phyloP scores from a whole-genome alignment of 257 asterid genomes.

The Prunella vulgaris region DNA sequence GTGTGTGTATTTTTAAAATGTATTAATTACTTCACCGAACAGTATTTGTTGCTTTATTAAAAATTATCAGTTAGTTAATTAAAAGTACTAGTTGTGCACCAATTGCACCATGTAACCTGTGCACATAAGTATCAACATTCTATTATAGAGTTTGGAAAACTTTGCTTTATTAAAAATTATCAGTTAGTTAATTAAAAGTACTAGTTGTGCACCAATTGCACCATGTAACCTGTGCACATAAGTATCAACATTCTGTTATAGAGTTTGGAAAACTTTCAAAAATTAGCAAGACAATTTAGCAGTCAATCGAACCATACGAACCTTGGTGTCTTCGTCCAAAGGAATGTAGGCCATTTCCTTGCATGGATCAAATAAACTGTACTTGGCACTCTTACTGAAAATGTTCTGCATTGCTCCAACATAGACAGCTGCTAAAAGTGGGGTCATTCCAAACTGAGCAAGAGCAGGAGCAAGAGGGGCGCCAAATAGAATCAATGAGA shows the following conservation, averaged over 20 bases:
- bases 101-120: too few relatives aligned
- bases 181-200: too few relatives aligned
- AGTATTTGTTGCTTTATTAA: too few relatives aligned
- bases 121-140: not conserved
- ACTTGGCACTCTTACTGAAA: constrained; percentile 95
- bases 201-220: too few relatives aligned
- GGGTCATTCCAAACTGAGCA: constrained; percentile 79
- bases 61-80: too few relatives aligned
- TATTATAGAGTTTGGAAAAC: not conserved
- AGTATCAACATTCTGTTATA: not conserved
- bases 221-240: too few relatives aligned
- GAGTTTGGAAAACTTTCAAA: not conserved
- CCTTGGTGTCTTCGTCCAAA: constrained; percentile 98
- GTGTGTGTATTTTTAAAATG: too few relatives aligned
- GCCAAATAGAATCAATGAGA: constrained; percentile 83
- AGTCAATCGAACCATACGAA: constrained; percentile 17
- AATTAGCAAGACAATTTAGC: not conserved
- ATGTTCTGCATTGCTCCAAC: constrained; percentile 98
- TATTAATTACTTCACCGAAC: too few relatives aligned
- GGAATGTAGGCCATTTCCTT: constrained; percentile 99
- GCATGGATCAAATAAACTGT: constrained; percentile 98
- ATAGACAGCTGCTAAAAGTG: constrained; percentile 95
- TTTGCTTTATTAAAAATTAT: too few relatives aligned
- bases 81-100: too few relatives aligned
- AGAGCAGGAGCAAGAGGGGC: constrained; percentile 78